phyloP scores from a whole-genome alignment of 352 stramenopile species.

The Phytophthora palmivora region DNA sequence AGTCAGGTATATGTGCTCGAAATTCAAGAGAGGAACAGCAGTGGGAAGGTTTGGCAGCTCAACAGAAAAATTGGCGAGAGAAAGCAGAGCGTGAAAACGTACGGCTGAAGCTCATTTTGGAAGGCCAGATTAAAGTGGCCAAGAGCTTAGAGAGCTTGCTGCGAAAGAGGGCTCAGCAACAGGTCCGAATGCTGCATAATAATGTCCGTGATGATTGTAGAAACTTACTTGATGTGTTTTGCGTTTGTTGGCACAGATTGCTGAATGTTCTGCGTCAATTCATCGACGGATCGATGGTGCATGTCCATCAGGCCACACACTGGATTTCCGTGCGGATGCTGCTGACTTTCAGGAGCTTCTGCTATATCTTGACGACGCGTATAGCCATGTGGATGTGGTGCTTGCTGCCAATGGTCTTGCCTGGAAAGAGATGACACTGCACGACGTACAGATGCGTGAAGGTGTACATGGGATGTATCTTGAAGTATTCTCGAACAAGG shows the following conservation, averaged over 20 bases:
- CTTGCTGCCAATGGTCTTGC: constrained; percentile 36
- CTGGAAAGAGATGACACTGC: constrained; percentile 33
- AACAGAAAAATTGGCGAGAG: constrained; percentile 13
- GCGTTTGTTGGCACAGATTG: constrained; percentile 11
- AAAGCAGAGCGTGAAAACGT: constrained; percentile 41
- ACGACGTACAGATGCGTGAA: constrained; percentile 37
- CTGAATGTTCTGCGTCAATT: constrained; percentile 26
- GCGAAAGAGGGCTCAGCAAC: constrained; percentile 28
- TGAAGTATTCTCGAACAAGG: constrained; percentile 41
- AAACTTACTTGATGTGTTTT: neutral
- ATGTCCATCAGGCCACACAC: constrained; percentile 19
- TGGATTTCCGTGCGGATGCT: constrained; percentile 31
- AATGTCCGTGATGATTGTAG: too few species aligned
- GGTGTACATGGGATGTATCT: constrained; percentile 33
- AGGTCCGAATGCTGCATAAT: constrained; percentile 10
- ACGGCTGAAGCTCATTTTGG: constrained; percentile 42
- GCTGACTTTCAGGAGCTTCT: constrained; percentile 35
- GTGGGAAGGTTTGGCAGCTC: constrained; percentile 26
- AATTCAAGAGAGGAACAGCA: too few species aligned
- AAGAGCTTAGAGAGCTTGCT: constrained; percentile 53
- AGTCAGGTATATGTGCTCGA: too few species aligned
- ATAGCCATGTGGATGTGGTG: constrained; percentile 33
- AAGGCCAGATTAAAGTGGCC: constrained; percentile 54
- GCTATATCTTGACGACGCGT: constrained; percentile 29
- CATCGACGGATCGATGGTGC: constrained; percentile 17